phyloP scores from a whole-genome alignment of 2,329 filamentous ascomycete species.

The Neopestalotiopsis sp. region DNA sequence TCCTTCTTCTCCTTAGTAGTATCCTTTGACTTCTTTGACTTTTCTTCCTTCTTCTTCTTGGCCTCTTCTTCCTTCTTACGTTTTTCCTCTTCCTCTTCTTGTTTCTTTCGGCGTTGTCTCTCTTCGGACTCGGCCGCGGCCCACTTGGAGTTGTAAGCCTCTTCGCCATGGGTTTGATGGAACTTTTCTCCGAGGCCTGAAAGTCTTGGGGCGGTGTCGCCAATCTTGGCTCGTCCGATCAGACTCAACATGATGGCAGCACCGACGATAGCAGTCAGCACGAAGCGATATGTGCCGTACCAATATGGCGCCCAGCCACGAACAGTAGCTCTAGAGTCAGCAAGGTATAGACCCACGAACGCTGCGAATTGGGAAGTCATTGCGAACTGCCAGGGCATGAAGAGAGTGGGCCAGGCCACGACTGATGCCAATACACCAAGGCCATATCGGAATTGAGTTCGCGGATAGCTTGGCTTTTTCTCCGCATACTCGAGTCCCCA shows the following conservation, averaged over 20 bases:
- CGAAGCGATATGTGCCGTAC: conserved; percentile 91
- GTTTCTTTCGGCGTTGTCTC: conserved; percentile 40
- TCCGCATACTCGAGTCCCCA: conserved; percentile 88
- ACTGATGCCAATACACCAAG: conserved; percentile 81
- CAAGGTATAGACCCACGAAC: conserved; percentile 86
- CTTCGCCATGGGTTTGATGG: conserved; percentile 37
- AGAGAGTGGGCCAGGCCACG: conserved; percentile 87
- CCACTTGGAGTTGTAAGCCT: conserved; percentile 50
- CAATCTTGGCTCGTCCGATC: conserved; percentile 81
- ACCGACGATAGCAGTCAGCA: conserved; percentile 89
- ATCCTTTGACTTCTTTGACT: conserved; percentile 37
- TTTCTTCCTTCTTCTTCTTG: conserved; percentile 21
- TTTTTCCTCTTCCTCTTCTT: conserved; percentile 39
- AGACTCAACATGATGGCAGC: conserved; percentile 80
- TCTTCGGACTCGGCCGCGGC: conserved; percentile 49
- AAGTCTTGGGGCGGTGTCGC: conserved; percentile 41
- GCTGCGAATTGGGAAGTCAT: conserved; percentile 85
- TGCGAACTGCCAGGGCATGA: conserved; percentile 84
- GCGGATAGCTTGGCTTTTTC: conserved; percentile 63
- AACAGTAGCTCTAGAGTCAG: conserved; percentile 74
- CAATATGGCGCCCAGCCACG: conserved; percentile 82
- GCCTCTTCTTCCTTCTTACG: conserved; percentile 29
- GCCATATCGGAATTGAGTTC: conserved; percentile 82
- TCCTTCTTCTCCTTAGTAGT: conserved; percentile 39
- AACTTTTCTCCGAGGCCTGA: conserved; percentile 46